Base-by-base conservation (phyloP, 73 alveolate species). In the Blepharisma stoltei region DNA sequence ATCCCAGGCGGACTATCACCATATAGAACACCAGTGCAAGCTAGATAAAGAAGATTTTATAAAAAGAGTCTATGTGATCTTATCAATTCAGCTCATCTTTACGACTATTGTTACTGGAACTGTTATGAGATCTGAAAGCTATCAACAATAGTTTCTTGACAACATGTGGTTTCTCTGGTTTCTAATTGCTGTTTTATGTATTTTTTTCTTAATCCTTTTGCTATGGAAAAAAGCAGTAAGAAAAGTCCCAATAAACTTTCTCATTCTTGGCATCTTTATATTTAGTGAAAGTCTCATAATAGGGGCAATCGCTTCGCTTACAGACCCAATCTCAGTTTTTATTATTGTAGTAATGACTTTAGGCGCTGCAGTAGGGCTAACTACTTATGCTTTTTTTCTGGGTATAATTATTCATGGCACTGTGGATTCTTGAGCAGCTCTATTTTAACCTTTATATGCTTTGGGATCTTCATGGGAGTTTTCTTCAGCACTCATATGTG, bases 351-450 rank as follows among this genome's bases (percentile, higher is more conserved):
- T 89, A 25, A 80, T 95, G 84, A 95, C 99, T 14, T 78, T 90
- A 45, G 98, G 92, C 43, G 87, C 94, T 47, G 88, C 95, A 48
- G 48, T 90, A 23, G 91, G 92, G 7, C 86, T 96, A 53, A 94
- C 99, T 18, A 44, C 89, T 54, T 96, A 92, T 85, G 98, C 99
- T 1, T 81, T 46, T 88, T 92, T 38, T 90, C 98, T 43, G 87
- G 82, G 32, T 25, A 65, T 25, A 98, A 96, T 71, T 94, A 88
- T 84, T 88, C 99, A 9, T 71, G 75, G 55, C 80, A 89, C 54
- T 93, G 94, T 5, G 98, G 95, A 44, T 49, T 81, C 46, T 21
- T 86, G 44, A 76, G 67, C 45, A 84, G 80, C 6, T 25, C 87
- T 41, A 84, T 83, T 7, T 83, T 86, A 20, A 84, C 84, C 70